These are phyloP conservation scores for Onygenales sp. DNA, from an alignment of 2,329 filamentous ascomycete genomes.

Conservation along the genomic window DNA sequence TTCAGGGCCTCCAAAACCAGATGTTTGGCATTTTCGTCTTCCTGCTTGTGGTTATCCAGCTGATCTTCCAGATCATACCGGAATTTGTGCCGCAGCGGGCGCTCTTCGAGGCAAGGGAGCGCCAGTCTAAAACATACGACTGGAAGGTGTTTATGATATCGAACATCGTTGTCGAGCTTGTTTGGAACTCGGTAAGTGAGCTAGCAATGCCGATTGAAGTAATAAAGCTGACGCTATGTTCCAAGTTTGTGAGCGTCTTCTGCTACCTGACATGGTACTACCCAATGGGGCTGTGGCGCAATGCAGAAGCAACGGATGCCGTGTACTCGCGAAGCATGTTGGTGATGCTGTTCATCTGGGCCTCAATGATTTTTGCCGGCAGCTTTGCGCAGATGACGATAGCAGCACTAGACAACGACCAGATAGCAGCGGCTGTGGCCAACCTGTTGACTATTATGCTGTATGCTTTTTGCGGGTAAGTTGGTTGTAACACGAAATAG, in stretches of 20 bases:
- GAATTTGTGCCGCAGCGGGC: constrained; percentile 48
- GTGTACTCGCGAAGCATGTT: constrained; percentile 49
- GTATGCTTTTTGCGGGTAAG: constrained; percentile 53
- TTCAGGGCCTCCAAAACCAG: constrained; percentile 78
- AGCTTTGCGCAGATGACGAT: constrained; percentile 67
- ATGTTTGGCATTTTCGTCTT: constrained; percentile 85
- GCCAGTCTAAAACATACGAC: constrained; percentile 59
- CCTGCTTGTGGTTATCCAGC: constrained; percentile 62
- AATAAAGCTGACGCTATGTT: background rate
- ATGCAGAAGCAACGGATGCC: constrained; percentile 28
- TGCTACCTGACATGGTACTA: constrained; percentile 62
- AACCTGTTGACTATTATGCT: constrained; percentile 50
- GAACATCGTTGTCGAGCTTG: constrained; percentile 63
- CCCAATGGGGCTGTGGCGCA: constrained; percentile 41
- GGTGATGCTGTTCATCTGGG: constrained; percentile 54
- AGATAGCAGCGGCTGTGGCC: constrained; percentile 55
- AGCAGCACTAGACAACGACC: constrained; percentile 56
- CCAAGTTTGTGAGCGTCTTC: constrained; percentile 46
- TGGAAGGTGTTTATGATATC: constrained; percentile 61
- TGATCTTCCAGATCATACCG: constrained; percentile 45
- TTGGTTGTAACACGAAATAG: constrained; percentile 58
- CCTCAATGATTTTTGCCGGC: constrained; percentile 60
- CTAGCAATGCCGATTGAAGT: too few relatives aligned
- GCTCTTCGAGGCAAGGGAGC: constrained; percentile 50
- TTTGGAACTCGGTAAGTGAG: constrained; percentile 42